Percentiles rank a stretch among this genome's conserved stretches.
These are phyloP conservation scores for Solanum pennellii DNA, from an alignment of 257 asterid species.

Conservation along the genomic window DNA sequence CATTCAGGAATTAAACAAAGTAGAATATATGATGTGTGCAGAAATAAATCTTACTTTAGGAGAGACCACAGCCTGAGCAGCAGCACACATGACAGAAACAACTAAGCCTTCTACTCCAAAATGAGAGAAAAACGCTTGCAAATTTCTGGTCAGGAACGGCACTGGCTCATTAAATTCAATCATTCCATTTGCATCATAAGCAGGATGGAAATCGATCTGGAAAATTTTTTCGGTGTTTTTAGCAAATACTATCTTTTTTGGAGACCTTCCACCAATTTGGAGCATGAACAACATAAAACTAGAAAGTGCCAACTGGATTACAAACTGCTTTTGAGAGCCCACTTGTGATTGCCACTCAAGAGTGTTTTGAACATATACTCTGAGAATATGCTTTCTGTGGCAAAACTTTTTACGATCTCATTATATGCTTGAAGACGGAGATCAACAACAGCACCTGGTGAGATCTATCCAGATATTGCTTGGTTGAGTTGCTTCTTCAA, in stretches of 20 bases:
- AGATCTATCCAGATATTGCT: slow-evolving; percentile 88
- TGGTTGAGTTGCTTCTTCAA: slow-evolving; percentile 95
- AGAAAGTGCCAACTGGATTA: slow-evolving; percentile 89
- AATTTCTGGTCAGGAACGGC: slow-evolving; percentile 93
- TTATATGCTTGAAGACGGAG: slow-evolving; percentile 90
- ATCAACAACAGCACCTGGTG: slow-evolving; percentile 93
- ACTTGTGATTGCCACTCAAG: slow-evolving; percentile 79
- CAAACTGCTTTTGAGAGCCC: slow-evolving; percentile 97
- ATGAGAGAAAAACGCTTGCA: slow-evolving; percentile 91
- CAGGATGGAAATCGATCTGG: slow-evolving; percentile 98
- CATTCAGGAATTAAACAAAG: not conserved
- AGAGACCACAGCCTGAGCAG: slow-evolving; percentile 94
- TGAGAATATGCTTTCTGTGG: slow-evolving; percentile 85
- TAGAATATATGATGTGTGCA: not conserved
- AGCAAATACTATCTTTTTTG: slow-evolving; percentile 91
- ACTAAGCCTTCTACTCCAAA: slow-evolving; percentile 96
- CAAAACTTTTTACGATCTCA: slow-evolving; percentile 69
- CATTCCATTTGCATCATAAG: slow-evolving; percentile 93
- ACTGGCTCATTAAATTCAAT: slow-evolving; percentile 93
- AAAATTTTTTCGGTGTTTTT: slow-evolving; percentile 91
- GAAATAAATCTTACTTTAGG: slow-evolving; percentile 59
- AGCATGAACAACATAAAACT: slow-evolving; percentile 95
- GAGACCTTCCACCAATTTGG: slow-evolving; percentile 96
- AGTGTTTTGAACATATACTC: slow-evolving; percentile 95
- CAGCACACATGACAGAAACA: slow-evolving; percentile 88